Base-by-base conservation (phyloP, 768 basidiomycete species). In the Multifurca ochricompacta region DNA sequence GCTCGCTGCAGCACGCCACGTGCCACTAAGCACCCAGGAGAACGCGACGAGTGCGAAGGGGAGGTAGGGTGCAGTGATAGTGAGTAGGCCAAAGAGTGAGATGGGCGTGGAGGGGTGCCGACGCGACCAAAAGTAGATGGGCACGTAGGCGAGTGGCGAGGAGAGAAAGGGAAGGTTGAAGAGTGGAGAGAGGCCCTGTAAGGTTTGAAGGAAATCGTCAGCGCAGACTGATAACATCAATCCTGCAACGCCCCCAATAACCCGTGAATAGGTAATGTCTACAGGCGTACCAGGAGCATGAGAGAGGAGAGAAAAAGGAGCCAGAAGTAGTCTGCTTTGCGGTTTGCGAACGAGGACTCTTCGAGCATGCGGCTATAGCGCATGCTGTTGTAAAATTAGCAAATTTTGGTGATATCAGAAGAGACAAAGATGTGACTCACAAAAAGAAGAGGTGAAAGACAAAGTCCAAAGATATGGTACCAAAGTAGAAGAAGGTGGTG, bases 361-460 rank as follows among this genome's bases (percentile, higher is more conserved):
- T 99, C 96, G 3, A 99, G 74, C 85, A 97, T 89, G 41, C 94
- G 79, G 60, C 91, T 93, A 66, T 98, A 98, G 48, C 96, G 77
- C 93, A 97, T 95, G 68, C 94, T 96, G 65, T 25, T 25, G n/a
- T 6, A 3, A 37, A 4, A 27, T 16, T 42, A 11, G 34, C 16
- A 21, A 31, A 35, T 48, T 50, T 32, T 18, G 16, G 11, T 6
- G 10, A 19, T 18, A 10, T 16, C n/a, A 14, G 13, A 27, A 27
- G 3, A 23, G 19, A 7, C 10, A 9, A 25, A 42, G 25, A 42
- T 5, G 31, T 43, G 21, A 73, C 93, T 68, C 66, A 95, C 95
- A 99, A 96, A 77, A 98, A 99, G 76, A 97, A 97, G 49, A 99
- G 77, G 68, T 98, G 95, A 70, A 98, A 96, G 54, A 95, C 78